A percentile compares a stretch with the other conserved stretches of the same genome.
Evolutionary conservation across 768 basidiomycete species (phyloP).

Genomic region (Wakefieldia striispora): DNA sequence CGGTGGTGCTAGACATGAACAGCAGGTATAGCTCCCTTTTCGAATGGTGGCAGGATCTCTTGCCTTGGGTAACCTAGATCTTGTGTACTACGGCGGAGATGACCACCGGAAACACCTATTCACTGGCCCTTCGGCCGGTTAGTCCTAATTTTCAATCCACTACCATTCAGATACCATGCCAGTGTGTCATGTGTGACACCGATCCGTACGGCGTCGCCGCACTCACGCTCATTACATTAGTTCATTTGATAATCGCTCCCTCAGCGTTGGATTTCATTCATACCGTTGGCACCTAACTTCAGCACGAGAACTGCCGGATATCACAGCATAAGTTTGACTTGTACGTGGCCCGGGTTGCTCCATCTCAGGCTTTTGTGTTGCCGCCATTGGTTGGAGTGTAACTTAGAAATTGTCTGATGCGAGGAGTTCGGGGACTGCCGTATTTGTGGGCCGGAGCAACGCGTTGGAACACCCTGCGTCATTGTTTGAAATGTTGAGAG

Average conservation of each 20-base stretch:
- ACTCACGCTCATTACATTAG: background rate
- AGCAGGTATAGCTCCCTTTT: no score
- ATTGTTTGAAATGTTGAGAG: slow-evolving; percentile 18
- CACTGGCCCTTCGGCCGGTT: background rate
- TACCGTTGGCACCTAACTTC: background rate
- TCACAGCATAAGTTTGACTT: background rate
- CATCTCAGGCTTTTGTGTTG: no score
- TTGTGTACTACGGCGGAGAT: slow-evolving; percentile 17
- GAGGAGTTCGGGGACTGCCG: no score
- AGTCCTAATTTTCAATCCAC: background rate
- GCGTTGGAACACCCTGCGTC: background rate
- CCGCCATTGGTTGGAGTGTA: no score
- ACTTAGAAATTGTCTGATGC: no score
- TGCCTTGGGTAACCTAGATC: background rate
- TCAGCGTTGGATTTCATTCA: background rate
- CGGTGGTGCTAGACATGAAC: no score
- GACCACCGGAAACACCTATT: slow-evolving; percentile 13
- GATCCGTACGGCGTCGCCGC: no score
- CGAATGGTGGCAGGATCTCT: no score
- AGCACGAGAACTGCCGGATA: background rate
- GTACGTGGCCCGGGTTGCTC: no score
- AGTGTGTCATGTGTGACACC: no score
- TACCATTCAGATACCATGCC: background rate
- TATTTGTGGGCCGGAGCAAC: no score
- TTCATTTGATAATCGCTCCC: background rate